Evolutionary conservation across 2,329 filamentous ascomycete genomes (phyloP).

Genomic region (Laburnicola sp.): DNA sequence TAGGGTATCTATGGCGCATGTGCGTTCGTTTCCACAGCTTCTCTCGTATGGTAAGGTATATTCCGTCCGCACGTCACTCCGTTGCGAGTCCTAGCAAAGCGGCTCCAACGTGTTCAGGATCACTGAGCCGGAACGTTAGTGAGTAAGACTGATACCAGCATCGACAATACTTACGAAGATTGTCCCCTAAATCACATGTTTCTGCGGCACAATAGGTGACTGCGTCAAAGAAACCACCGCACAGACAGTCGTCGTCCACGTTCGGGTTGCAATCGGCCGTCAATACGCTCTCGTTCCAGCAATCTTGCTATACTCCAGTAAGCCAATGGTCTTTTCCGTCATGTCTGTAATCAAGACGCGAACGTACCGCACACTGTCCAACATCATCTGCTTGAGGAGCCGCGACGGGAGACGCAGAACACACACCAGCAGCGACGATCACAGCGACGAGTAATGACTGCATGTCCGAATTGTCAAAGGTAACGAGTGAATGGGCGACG

Average conservation of each 20-base stretch:
- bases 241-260: conserved; percentile 35
- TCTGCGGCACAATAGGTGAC: conserved; percentile 34
- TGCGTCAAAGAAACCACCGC: conserved; percentile 38
- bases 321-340: background rate
- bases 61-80: background rate
- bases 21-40: conserved; percentile 3
- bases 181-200: conserved; percentile 35
- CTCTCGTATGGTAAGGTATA: background rate
- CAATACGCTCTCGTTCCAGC: conserved; percentile 39
- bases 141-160: no score
- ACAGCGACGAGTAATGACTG: conserved; percentile 12
- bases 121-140: background rate
- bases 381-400: conserved; percentile 16
- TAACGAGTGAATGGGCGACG: conserved; percentile 9
- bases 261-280: conserved; percentile 37
- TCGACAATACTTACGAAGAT: conserved; percentile 31
- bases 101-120: conserved; percentile 5
- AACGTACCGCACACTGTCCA: conserved; percentile 33
- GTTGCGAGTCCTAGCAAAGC: background rate
- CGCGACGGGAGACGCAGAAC: conserved; percentile 25
- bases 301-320: conserved; percentile 26
- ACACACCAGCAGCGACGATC: conserved; percentile 8
- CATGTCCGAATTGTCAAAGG: conserved; percentile 11
- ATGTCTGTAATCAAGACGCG: background rate
- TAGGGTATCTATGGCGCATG: conserved; percentile 5